phyloP scores from a whole-genome alignment of 257 asterid species.

The Nicotiana otophora region DNA sequence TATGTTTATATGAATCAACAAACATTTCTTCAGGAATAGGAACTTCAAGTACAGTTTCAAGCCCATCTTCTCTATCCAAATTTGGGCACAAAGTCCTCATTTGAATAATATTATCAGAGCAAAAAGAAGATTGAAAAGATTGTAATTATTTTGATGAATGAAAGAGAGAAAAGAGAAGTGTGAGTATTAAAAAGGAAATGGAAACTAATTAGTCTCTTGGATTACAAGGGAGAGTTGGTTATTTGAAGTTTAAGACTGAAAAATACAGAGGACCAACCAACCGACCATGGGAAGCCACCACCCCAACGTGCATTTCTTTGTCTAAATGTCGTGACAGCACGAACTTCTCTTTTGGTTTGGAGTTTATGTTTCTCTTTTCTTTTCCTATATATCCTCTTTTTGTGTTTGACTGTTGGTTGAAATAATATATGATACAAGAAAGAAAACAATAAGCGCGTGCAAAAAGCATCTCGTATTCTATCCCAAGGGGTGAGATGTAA shows the following conservation, averaged over 20 bases:
- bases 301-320: not conserved
- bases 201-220: not conserved
- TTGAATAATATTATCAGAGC: not conserved
- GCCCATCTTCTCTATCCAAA: conserved; percentile 49
- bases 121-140: not conserved
- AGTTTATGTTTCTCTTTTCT: not conserved
- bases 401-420: too few species aligned
- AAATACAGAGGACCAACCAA: not conserved
- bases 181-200: not conserved
- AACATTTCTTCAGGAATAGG: conserved; percentile 65
- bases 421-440: too few species aligned
- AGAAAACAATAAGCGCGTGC: too few species aligned
- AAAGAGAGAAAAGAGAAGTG: not conserved
- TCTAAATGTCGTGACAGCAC: conserved; percentile 6
- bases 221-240: not conserved
- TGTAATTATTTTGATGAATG: not conserved
- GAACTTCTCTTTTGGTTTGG: not conserved
- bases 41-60: conserved; percentile 70
- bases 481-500: too few species aligned
- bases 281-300: not conserved
- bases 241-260: not conserved
- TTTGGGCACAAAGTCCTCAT: conserved; percentile 68
- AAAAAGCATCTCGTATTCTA: too few species aligned
- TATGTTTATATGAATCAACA: conserved; percentile 18
- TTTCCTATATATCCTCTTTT: not conserved